phyloP scores from a whole-genome alignment of 2,329 filamentous ascomycete genomes.

The Parascedosporium putredinis region DNA sequence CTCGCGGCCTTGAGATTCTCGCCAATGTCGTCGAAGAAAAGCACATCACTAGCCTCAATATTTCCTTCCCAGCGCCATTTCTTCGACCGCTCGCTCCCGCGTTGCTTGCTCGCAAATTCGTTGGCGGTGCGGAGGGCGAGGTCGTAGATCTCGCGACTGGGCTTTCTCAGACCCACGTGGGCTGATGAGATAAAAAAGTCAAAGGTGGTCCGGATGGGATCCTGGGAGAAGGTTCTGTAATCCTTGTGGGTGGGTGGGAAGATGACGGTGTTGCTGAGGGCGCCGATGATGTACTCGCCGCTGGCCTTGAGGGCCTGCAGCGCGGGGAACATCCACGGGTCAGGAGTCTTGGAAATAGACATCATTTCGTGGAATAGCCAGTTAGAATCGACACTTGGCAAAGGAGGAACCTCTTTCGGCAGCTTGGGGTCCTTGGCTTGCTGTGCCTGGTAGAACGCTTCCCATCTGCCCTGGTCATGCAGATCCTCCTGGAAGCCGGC shows the following conservation, averaged over 20 bases:
- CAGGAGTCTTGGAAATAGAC: slow-evolving; percentile 54
- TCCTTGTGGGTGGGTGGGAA: slow-evolving; percentile 62
- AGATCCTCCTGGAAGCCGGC: slow-evolving; percentile 66
- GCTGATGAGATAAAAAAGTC: slow-evolving; percentile 83
- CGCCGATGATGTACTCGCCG: slow-evolving; percentile 62
- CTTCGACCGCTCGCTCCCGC: slow-evolving; percentile 21
- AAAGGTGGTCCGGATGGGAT: slow-evolving; percentile 58
- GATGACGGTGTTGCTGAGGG: slow-evolving; percentile 80
- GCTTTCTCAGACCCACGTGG: slow-evolving; percentile 80
- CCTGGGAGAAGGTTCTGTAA: slow-evolving; percentile 32
- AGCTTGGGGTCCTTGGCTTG: slow-evolving; percentile 30
- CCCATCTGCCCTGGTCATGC: slow-evolving; percentile 56
- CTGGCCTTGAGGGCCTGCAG: slow-evolving; percentile 56
- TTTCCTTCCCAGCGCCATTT: slow-evolving; percentile 34
- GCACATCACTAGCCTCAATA: slow-evolving; percentile 55
- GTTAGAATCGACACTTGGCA: slow-evolving; percentile 67
- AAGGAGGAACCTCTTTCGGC: slow-evolving; percentile 38
- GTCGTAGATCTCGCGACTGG: slow-evolving; percentile 71
- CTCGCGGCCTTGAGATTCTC: slow-evolving; percentile 78
- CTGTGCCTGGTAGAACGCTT: slow-evolving; percentile 44
- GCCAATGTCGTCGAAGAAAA: slow-evolving; percentile 92
- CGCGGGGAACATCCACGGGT: slow-evolving; percentile 84
- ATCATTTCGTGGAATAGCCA: slow-evolving; percentile 90
- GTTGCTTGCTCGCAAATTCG: slow-evolving; percentile 36
- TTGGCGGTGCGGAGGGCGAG: slow-evolving; percentile 59